Evolutionary conservation across 2,329 filamentous ascomycete species (phyloP), one percentile per base, ranked within the genome.

Genomic region (Arthrobotrys entomopaga): DNA sequence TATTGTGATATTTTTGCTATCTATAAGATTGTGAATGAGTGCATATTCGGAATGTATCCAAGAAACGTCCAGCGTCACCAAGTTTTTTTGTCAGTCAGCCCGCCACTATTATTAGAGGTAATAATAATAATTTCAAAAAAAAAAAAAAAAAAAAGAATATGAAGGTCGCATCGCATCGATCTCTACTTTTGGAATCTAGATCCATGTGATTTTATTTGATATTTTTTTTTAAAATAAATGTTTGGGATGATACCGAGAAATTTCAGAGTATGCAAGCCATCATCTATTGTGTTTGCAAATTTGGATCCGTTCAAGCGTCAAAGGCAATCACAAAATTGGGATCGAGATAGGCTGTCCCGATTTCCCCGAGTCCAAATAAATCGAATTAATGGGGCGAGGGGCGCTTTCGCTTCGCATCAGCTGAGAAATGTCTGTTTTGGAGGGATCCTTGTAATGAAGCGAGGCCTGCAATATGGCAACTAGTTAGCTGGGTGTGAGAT

Each of bases 181-280:
- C 29, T 5, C 29, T 34, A 34, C 29, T 34, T 34, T 34, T 34
- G 29, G 29, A 34, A 34, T 34, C 29, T 34, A 5, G 29, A 34
- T 34, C 29, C 29, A 34, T 34, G 29, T 34, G 29, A 34, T 34
- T 34, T 34, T 34, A 34, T 6, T 29, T 29, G 26, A 29, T 34
- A 34, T 34, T 34, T 1, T 34, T 29, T 34, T 7, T 34, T 34
- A 34, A n/a, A n/a, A 34, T 34, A 34, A 34, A 1, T 34, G 42
- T 19, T 46, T 19, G 1, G 13, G 42, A 46, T 46, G 42, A 16
- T 34, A 34, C 42, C 42, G 13, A 46, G 16, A 54, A 57, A 20
- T 43, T 24, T 42, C 52, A 43, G 29, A 43, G 19, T n/a, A 46
- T 59, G 56, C 56, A 59, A 59, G 56, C 56, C 56, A 59, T 59